phyloP scores from a whole-genome alignment of 2,329 filamentous ascomycete species.

The Amesomyces nigricolor region DNA sequence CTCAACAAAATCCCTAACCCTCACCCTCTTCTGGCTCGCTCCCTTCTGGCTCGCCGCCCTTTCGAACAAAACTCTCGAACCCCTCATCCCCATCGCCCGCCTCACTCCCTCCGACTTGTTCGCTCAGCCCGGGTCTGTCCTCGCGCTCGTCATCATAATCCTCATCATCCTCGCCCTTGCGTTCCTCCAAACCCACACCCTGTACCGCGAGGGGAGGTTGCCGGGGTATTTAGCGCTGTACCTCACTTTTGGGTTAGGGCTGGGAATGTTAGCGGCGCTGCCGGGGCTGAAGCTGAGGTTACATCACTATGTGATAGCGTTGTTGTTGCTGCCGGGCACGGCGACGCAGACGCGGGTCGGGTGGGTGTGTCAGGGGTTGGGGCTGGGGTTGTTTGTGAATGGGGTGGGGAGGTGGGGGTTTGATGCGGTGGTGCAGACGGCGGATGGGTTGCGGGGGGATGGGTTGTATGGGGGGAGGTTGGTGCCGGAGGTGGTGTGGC shows the following conservation, averaged over 20 bases:
- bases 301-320: constrained; percentile 69
- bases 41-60: constrained; percentile 66
- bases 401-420: constrained; percentile 75
- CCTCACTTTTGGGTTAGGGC: constrained; percentile 43
- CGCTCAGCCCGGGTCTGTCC: constrained; percentile 62
- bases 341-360: constrained; percentile 63
- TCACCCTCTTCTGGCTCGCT: constrained; percentile 61
- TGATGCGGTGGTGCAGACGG: constrained; percentile 64
- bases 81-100: constrained; percentile 63
- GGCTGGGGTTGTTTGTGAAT: constrained; percentile 71
- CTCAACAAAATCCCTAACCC: no score
- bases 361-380: constrained; percentile 64
- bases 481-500: constrained; percentile 38
- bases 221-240: constrained; percentile 61
- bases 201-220: constrained; percentile 63
- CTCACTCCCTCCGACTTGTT: constrained; percentile 65
- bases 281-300: constrained; percentile 64
- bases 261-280: constrained; percentile 46
- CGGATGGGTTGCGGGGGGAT: constrained; percentile 50
- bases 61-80: constrained; percentile 69
- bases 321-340: constrained; percentile 66
- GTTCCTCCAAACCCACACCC: constrained; percentile 60
- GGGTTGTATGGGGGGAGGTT: constrained; percentile 37
- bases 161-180: constrained; percentile 58
- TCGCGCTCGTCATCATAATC: constrained; percentile 59